Percentiles rank a stretch among this genome's conserved stretches.
Evolutionary conservation across 1,284 basidiomycete genomes (phyloP).

Genomic region (Schizophyllum amplum): DNA sequence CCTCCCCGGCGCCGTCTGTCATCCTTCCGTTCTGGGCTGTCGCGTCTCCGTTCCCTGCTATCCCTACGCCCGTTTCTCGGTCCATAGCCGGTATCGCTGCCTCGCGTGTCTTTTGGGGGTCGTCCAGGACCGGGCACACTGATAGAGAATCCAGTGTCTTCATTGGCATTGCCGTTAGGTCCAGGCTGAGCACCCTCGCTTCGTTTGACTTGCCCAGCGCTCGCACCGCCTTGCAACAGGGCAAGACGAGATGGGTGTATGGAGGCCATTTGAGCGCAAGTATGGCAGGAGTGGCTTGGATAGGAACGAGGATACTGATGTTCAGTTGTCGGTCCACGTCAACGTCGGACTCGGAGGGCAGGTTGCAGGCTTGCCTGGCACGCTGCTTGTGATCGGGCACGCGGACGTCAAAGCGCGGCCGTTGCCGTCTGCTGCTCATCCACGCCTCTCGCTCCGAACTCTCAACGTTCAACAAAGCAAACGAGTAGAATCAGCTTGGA

Average conservation of each 20-base stretch:
- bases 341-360: neutral
- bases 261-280: constrained; percentile 38
- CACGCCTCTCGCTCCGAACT: too few relatives aligned
- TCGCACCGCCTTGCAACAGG: constrained; percentile 28
- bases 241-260: constrained; percentile 57
- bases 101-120: constrained; percentile 11
- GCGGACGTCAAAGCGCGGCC: neutral
- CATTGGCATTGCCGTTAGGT: neutral
- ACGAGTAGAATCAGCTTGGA: too few relatives aligned
- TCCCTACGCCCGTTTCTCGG: constrained; percentile 4
- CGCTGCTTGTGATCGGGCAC: neutral
- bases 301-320: neutral
- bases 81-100: constrained; percentile 12
- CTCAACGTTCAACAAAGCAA: too few relatives aligned
- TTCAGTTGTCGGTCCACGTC: neutral
- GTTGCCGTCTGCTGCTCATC: neutral
- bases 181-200: neutral
- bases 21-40: neutral
- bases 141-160: neutral
- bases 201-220: neutral
- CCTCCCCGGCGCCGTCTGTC: constrained; percentile 4
- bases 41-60: neutral
- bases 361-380: neutral
- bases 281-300: neutral
- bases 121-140: constrained; percentile 21